These are phyloP conservation scores for Clarireedia homoeocarpa DNA, from an alignment of 2,329 filamentous ascomycete genomes.

Conservation along the genomic window DNA sequence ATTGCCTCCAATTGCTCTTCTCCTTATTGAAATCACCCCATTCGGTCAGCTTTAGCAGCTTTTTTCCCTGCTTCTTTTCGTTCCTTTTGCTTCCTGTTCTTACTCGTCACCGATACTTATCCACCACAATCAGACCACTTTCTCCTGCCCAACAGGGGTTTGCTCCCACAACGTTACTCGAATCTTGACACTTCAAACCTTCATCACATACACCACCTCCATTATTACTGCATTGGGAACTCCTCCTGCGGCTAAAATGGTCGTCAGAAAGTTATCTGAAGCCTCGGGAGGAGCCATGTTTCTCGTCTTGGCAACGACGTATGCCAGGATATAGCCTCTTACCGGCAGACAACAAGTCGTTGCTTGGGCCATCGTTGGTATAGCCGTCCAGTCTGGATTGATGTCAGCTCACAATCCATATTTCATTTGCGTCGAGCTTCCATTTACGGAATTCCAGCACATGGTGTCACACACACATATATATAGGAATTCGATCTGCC, in stretches of 20 bases:
- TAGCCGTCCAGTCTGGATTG: constrained; percentile 3
- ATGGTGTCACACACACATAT: neutral
- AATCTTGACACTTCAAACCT: neutral
- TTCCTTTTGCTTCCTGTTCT: neutral
- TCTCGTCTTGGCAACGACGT: constrained; percentile 5
- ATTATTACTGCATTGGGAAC: neutral
- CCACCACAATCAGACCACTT: constrained; percentile 10
- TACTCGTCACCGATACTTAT: neutral
- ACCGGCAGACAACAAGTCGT: neutral
- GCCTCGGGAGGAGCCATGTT: neutral
- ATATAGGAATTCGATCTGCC: neutral
- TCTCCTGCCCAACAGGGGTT: constrained; percentile 5
- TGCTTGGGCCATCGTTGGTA: constrained; percentile 5
- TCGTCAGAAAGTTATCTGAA: neutral
- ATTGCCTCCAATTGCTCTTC: neutral
- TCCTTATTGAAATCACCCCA: neutral
- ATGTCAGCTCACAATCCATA: constrained; percentile 5
- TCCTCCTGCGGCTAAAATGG: neutral
- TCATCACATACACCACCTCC: neutral
- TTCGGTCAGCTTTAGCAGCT: neutral
- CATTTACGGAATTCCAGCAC: neutral
- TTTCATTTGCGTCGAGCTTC: constrained; percentile 4
- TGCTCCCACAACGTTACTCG: neutral
- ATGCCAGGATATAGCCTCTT: neutral
- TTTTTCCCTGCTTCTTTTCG: constrained; percentile 2